These are phyloP conservation scores for Cladosporium colombiae DNA, from an alignment of 2,329 filamentous ascomycete species.

Conservation along the genomic window DNA sequence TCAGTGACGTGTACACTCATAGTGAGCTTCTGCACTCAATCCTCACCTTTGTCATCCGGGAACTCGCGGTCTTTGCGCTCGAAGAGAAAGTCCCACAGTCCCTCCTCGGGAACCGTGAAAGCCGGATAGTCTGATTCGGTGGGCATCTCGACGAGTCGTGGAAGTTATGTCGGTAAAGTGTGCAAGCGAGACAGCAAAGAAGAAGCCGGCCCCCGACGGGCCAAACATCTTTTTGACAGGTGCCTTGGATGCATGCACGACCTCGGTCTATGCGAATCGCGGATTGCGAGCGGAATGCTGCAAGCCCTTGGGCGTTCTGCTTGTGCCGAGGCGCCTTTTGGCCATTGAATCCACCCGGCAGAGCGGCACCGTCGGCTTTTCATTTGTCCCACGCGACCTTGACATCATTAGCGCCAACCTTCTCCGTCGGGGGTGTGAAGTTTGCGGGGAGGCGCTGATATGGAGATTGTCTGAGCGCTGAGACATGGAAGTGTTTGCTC, in stretches of 20 bases:
- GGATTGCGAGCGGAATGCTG: background rate
- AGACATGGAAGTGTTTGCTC: background rate
- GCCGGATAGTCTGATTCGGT: conserved; percentile 65
- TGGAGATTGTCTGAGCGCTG: background rate
- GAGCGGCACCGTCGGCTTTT: background rate
- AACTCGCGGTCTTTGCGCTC: conserved; percentile 66
- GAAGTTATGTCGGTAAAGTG: background rate
- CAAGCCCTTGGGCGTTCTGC: background rate
- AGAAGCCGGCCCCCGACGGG: background rate
- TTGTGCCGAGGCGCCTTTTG: background rate
- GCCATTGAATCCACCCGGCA: background rate
- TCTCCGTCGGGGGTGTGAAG: background rate
- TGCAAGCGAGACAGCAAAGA: background rate
- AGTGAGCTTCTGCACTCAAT: background rate
- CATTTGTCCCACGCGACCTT: background rate
- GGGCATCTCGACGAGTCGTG: conserved; percentile 59
- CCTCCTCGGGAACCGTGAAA: conserved; percentile 70
- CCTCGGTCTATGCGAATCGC: conserved; percentile 1
- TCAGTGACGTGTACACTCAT: background rate
- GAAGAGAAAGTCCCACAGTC: conserved; percentile 79
- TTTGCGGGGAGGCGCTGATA: background rate
- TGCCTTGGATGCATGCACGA: background rate
- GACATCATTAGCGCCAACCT: background rate
- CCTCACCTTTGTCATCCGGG: conserved; percentile 70
- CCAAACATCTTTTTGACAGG: background rate